Conservation (phyloP, 192 early-diverging fungal genomes). For the Martensiomyces pterosporus region DNA sequence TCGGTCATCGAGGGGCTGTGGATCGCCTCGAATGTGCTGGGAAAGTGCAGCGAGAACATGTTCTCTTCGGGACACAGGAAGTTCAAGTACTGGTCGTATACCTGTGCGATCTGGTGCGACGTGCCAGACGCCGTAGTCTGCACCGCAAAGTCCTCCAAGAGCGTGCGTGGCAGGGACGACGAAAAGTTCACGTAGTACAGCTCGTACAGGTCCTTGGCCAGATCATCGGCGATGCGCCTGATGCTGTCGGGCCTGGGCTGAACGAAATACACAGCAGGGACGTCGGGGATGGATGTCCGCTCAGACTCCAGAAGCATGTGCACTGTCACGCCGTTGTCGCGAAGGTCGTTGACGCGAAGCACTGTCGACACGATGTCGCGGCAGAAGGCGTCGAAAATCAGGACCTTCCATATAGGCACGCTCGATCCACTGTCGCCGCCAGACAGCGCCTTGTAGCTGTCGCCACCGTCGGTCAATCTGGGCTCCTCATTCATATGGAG, state of each 20-base stretch:
- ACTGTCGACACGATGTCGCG: slow-evolving; percentile 97
- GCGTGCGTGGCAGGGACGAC: slow-evolving; percentile 73
- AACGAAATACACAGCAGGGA: slow-evolving; percentile 95
- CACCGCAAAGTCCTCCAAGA: slow-evolving; percentile 94
- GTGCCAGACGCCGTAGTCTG: slow-evolving; percentile 68
- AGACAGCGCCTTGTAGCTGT: slow-evolving; percentile 22
- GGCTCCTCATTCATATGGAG: slow-evolving; percentile 76
- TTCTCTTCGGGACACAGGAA: slow-evolving; percentile 87
- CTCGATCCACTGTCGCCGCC: slow-evolving; percentile 15
- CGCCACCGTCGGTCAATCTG: slow-evolving; percentile 34
- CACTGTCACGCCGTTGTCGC: slow-evolving; percentile 93
- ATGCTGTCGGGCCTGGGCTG: slow-evolving; percentile 88
- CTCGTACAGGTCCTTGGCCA: slow-evolving; percentile 87
- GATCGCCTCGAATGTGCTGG: slow-evolving; percentile 71
- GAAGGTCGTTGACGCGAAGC: slow-evolving; percentile 90
- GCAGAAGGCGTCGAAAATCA: slow-evolving; percentile 90
- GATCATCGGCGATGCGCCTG: slow-evolving; percentile 73
- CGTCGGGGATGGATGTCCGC: slow-evolving; percentile 87
- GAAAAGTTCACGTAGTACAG: slow-evolving; percentile 96
- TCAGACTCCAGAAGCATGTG: slow-evolving; percentile 89
- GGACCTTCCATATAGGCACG: slow-evolving; percentile 88
- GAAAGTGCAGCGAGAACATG: slow-evolving; percentile 89
- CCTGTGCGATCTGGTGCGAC: slow-evolving; percentile 80
- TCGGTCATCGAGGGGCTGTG: slow-evolving; percentile 84
- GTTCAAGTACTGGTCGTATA: slow-evolving; percentile 97